phyloP scores from a whole-genome alignment of 306 rosid genomes.

The Benincasa hispida region DNA sequence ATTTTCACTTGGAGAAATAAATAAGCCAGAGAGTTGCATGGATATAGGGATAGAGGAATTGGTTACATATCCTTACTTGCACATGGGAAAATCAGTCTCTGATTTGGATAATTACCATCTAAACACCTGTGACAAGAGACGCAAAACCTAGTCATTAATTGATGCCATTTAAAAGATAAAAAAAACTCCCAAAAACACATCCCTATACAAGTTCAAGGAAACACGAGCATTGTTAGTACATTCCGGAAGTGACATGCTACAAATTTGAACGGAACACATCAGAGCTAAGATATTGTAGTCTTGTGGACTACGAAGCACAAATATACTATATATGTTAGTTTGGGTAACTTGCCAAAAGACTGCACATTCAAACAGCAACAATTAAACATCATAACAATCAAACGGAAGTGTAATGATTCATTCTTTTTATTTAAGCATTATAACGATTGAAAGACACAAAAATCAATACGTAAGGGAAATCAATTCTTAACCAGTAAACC shows the following conservation, averaged over 20 bases:
- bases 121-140: conserved; percentile 20
- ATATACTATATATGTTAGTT: background rate
- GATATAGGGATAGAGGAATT: background rate
- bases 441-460: background rate
- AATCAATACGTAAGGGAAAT: background rate
- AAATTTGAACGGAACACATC: background rate
- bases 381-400: background rate
- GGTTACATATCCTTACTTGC: conserved; percentile 15
- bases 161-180: background rate
- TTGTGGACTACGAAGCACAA: background rate
- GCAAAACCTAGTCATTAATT: background rate
- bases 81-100: conserved; percentile 13
- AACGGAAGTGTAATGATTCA: background rate
- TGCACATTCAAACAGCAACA: background rate
- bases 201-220: background rate
- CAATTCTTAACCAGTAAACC: background rate
- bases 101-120: conserved; percentile 1
- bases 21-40: background rate
- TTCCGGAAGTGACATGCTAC: background rate
- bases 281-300: background rate
- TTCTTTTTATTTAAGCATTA: background rate
- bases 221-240: background rate
- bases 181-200: background rate
- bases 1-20: background rate
- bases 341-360: background rate